Conservation (phyloP, 2,329 filamentous ascomycete species). For the Ascochyta fabae region DNA sequence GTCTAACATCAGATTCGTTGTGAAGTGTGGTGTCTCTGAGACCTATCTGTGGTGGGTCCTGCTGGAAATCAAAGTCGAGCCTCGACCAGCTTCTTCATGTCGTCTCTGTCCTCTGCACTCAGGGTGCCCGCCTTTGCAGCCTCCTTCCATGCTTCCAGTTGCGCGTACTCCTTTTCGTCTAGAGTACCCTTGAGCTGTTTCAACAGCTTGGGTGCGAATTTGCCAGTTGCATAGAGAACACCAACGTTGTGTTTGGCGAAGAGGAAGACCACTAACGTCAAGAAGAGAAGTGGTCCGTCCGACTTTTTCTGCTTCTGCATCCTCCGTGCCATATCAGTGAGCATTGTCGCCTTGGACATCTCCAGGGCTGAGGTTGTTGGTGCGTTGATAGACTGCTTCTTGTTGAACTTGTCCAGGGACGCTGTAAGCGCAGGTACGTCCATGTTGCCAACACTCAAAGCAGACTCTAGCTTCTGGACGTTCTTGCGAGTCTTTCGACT, state of each 20-base stretch:
- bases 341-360: constrained; percentile 32
- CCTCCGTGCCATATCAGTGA: constrained; percentile 42
- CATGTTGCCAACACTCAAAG: constrained; percentile 24
- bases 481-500: constrained; percentile 44
- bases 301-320: constrained; percentile 44
- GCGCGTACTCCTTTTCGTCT: constrained; percentile 32
- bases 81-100: constrained; percentile 43
- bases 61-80: constrained; percentile 1
- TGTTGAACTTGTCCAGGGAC: constrained; percentile 42
- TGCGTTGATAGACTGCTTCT: constrained; percentile 39
- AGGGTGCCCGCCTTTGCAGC: constrained; percentile 42
- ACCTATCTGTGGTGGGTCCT: not conserved
- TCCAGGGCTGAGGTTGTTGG: constrained; percentile 11
- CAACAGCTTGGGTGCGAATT: constrained; percentile 50
- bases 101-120: constrained; percentile 39
- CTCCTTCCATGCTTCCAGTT: constrained; percentile 49
- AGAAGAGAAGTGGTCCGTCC: constrained; percentile 48
- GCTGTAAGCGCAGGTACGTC: constrained; percentile 18
- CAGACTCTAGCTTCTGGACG: constrained; percentile 34
- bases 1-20: not conserved
- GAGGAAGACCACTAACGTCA: constrained; percentile 45
- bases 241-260: constrained; percentile 39
- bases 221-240: constrained; percentile 50
- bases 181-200: constrained; percentile 42
- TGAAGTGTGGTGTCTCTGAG: not conserved